A percentile compares a stretch with the other conserved stretches of the same genome.
phyloP scores from a whole-genome alignment of 257 asterid genomes.

The Solanum sparsipilum region DNA sequence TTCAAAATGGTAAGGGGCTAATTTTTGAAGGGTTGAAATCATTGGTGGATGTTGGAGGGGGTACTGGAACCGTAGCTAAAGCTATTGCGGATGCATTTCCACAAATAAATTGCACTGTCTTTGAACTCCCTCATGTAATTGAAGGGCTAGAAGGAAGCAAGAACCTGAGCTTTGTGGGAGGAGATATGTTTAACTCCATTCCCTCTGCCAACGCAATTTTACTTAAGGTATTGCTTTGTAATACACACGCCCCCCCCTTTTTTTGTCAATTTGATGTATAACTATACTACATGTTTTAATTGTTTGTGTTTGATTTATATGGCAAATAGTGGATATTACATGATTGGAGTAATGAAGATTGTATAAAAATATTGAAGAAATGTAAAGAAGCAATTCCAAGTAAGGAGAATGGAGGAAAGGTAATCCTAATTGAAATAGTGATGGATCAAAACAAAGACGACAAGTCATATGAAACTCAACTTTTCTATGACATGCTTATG shows the following conservation, averaged over 20 bases:
- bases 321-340: background rate
- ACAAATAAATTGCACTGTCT: background rate
- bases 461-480: background rate
- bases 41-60: too few species aligned
- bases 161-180: background rate
- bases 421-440: slow-evolving; percentile 1
- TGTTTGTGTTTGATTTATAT: background rate
- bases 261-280: too few species aligned
- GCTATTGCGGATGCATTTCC: slow-evolving; percentile 1
- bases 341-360: background rate
- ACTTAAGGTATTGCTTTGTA: background rate
- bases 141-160: background rate
- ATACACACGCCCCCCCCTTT: too few species aligned
- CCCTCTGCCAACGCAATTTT: slow-evolving; percentile 18
- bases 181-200: slow-evolving; percentile 12
- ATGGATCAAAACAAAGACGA: background rate
- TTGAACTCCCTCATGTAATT: slow-evolving; percentile 5
- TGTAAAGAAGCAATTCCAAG: slow-evolving; percentile 10
- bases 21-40: too few species aligned
- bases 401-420: slow-evolving; percentile 3
- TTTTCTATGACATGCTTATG: background rate
- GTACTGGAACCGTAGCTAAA: background rate
- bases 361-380: slow-evolving; percentile 3
- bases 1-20: too few species aligned
- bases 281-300: too few species aligned